These are phyloP conservation scores for Skeletonema marinoi DNA, from an alignment of 108 stramenopile genomes.

Conservation along the genomic window DNA sequence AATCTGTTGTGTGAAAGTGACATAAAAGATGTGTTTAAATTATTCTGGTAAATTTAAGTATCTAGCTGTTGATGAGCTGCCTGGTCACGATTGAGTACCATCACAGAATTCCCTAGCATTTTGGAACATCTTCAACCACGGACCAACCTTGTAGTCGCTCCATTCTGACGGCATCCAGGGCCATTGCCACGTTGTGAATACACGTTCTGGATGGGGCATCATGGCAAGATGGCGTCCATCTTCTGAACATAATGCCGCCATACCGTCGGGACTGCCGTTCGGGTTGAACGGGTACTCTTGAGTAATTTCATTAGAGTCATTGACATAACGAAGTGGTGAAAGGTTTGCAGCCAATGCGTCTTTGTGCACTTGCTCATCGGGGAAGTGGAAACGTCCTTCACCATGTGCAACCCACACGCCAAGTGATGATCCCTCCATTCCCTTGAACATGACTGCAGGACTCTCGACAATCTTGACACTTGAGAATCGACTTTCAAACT, in stretches of 20 bases:
- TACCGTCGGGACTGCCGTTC: slow-evolving; percentile 97
- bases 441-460: slow-evolving; percentile 89
- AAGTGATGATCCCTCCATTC: slow-evolving; percentile 96
- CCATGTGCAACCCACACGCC: slow-evolving; percentile 99
- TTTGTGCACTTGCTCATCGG: slow-evolving; percentile 77
- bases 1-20: neutral
- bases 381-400: slow-evolving; percentile 97
- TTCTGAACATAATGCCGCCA: slow-evolving; percentile 98
- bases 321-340: slow-evolving; percentile 94
- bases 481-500: slow-evolving; percentile 96
- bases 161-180: slow-evolving; percentile 96
- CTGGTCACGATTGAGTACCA: neutral
- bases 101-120: slow-evolving; percentile 98
- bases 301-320: slow-evolving; percentile 92
- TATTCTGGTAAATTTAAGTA: neutral
- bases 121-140: slow-evolving; percentile 99
- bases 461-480: slow-evolving; percentile 84
- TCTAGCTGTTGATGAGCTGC: neutral
- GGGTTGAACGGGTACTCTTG: slow-evolving; percentile 98
- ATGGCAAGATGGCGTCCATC: slow-evolving; percentile 98
- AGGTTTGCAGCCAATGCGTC: slow-evolving; percentile 71
- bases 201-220: slow-evolving; percentile 99
- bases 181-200: slow-evolving; percentile 98
- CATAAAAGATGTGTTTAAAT: neutral
- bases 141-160: slow-evolving; percentile 79